Percentiles rank a stretch among this genome's conserved stretches.
Conservation (phyloP, 2,329 filamentous ascomycete genomes). For the Chaetomiaceae sp. region DNA sequence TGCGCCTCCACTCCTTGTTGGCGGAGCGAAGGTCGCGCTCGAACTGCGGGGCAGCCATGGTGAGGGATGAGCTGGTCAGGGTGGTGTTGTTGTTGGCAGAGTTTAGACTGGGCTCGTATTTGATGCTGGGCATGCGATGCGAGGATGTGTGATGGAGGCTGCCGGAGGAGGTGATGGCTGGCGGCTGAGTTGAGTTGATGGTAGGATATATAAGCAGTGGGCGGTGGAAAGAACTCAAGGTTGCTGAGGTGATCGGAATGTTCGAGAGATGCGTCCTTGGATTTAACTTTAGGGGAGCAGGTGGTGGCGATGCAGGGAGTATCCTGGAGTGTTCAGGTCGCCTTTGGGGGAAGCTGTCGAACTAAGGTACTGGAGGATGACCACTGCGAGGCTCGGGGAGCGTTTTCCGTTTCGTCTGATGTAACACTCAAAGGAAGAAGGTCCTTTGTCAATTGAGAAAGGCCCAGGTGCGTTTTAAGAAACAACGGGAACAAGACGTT, state of each 20-base stretch:
- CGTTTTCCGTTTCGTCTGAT: background rate
- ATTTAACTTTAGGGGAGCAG: background rate
- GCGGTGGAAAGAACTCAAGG: background rate
- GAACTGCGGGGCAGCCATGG: conserved; percentile 31
- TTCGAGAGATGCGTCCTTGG: background rate
- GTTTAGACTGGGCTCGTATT: background rate
- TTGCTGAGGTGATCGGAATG: background rate
- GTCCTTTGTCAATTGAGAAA: background rate
- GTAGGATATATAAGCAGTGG: too few relatives aligned
- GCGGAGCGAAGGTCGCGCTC: conserved; percentile 42
- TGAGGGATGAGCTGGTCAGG: too few relatives aligned
- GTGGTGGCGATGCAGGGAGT: background rate
- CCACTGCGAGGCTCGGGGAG: background rate
- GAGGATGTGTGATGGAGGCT: background rate
- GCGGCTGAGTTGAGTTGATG: background rate
- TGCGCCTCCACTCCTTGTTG: conserved; percentile 40
- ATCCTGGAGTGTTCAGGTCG: background rate
- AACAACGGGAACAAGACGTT: background rate
- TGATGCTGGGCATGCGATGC: background rate
- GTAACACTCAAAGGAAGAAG: background rate
- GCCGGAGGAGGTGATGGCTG: background rate
- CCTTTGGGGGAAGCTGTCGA: background rate
- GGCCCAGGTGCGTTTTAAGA: background rate
- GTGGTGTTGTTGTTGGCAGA: conserved; percentile 15
- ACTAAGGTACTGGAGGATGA: too few relatives aligned